Evolutionary conservation across 176 grass and related monocot species (phyloP), one percentile per base, ranked within the genome.

Genomic region (Bromus sterilis): DNA sequence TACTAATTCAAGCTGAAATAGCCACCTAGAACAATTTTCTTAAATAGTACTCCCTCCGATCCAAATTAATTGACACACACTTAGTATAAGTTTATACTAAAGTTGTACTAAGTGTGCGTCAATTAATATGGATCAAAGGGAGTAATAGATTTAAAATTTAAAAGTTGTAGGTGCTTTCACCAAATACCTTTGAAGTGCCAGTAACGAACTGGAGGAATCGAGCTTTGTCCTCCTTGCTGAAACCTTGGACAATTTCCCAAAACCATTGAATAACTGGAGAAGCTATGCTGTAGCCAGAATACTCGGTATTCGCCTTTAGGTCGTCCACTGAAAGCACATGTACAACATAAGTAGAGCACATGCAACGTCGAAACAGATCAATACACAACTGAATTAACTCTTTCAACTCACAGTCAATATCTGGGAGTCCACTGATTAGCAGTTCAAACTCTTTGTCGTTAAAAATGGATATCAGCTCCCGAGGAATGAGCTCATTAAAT

Each of bases 151-250:
- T 32, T 12, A 23, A 43, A 73, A 43, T 74, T 62, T 31, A 59
- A 1, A 43, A 55, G 63, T 49, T 6, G 10, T 73, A 75, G 24
- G 2, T 8, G 5, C 74, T 40, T 31, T 73, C 73, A 35, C 8
- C 73, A 74, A 74, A 62, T 90, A 99, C 97, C 97, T 99, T 99
- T 51, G 97, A 99, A 72, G 97, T 99, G 71, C 97, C 97, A 48
- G 97, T 99, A 30, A 99, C 97, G 28, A 99, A 99, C 83, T 99
- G 97, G 49, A 99, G 89, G 80, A 95, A 99, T 57, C 91, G 89
- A 80, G 97, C 97, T 93, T 95, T 99, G 75, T 95, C 97, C 84
- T 99, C 97, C 82, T 99, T 96, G 80, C 91, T 99, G 73, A 99
- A 91, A 18, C 85, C 89, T 81, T 95, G 97, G 71, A 99, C 91